Evolutionary conservation across 768 basidiomycete genomes (phyloP).

Genomic region (Agaricus blazei): DNA sequence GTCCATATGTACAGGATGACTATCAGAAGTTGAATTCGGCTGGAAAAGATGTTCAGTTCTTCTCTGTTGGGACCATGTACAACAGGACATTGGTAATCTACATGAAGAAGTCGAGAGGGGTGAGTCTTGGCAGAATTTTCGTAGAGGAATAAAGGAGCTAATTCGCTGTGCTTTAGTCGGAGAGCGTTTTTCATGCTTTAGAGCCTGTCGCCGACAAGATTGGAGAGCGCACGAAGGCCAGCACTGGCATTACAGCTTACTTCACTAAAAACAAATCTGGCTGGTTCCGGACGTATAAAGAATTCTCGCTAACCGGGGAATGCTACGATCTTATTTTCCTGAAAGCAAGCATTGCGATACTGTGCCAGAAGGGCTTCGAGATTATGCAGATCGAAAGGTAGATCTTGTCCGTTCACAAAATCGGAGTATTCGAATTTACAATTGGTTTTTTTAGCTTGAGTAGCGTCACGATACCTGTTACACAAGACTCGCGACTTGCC

Average conservation of each 20-base stretch:
- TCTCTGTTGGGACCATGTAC: constrained; percentile 85
- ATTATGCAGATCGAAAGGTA: constrained; percentile 96
- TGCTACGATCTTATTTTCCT: constrained; percentile 87
- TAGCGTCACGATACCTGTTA: constrained; percentile 83
- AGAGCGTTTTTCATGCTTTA: constrained; percentile 89
- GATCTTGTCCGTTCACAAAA: constrained; percentile 22
- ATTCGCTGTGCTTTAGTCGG: constrained; percentile 36
- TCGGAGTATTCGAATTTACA: background rate
- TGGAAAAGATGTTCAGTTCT: constrained; percentile 91
- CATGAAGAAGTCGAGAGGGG: constrained; percentile 67
- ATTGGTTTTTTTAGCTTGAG: constrained; percentile 47
- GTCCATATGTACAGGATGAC: constrained; percentile 62
- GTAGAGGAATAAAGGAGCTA: background rate
- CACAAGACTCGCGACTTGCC: constrained; percentile 61
- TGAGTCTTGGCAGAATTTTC: constrained; percentile 32
- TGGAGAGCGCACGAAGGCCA: constrained; percentile 62
- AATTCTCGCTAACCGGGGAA: constrained; percentile 84
- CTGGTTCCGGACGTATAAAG: constrained; percentile 90
- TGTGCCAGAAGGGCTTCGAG: constrained; percentile 92
- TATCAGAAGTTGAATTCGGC: constrained; percentile 87
- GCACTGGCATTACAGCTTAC: constrained; percentile 57
- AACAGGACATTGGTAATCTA: constrained; percentile 83
- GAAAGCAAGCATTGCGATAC: constrained; percentile 85
- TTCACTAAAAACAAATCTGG: constrained; percentile 59
- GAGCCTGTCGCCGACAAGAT: constrained; percentile 90